Percentiles rank a stretch among this genome's conserved stretches.
Evolutionary conservation across 345 rosid genomes (phyloP).

Genomic region (Populus euphratica): DNA sequence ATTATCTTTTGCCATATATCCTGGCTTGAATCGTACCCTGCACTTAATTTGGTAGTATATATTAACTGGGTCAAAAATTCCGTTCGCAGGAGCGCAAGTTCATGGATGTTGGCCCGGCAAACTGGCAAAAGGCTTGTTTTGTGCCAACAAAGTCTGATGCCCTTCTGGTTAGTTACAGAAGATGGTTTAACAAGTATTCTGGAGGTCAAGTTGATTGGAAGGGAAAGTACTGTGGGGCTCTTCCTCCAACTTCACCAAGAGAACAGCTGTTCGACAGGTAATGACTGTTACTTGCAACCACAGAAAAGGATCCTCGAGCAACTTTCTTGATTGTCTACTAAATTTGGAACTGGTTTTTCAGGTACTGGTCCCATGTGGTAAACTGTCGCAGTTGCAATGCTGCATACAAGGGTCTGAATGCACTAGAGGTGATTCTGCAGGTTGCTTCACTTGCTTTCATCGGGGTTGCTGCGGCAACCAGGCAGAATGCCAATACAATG

Average conservation of each 20-base stretch:
- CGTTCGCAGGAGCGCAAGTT: conserved; percentile 67
- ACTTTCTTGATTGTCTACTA: background rate
- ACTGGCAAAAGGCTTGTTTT: conserved; percentile 85
- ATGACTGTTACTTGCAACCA: background rate
- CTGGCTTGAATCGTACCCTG: background rate
- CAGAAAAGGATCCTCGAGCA: background rate
- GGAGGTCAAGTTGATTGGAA: conserved; percentile 68
- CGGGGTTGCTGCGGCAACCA: conserved; percentile 54
- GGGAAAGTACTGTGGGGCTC: conserved; percentile 50
- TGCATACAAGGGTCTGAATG: conserved; percentile 60
- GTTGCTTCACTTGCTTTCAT: conserved; percentile 45
- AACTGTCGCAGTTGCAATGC: conserved; percentile 75
- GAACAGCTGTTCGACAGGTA: conserved; percentile 85
- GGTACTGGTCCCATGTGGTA: conserved; percentile 52
- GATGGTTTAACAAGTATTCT: conserved; percentile 69
- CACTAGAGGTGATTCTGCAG: conserved; percentile 54
- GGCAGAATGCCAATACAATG: conserved; percentile 45
- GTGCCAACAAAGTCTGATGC: conserved; percentile 78
- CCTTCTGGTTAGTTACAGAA: conserved; percentile 65
- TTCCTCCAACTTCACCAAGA: conserved; percentile 71
- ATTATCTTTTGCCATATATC: background rate
- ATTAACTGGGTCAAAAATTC: background rate
- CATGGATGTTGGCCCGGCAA: conserved; percentile 58
- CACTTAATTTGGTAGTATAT: too few species aligned
- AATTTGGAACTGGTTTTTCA: background rate